Conservation (phyloP, 768 basidiomycete genomes). For the Hortiboletus flavorubellus region DNA sequence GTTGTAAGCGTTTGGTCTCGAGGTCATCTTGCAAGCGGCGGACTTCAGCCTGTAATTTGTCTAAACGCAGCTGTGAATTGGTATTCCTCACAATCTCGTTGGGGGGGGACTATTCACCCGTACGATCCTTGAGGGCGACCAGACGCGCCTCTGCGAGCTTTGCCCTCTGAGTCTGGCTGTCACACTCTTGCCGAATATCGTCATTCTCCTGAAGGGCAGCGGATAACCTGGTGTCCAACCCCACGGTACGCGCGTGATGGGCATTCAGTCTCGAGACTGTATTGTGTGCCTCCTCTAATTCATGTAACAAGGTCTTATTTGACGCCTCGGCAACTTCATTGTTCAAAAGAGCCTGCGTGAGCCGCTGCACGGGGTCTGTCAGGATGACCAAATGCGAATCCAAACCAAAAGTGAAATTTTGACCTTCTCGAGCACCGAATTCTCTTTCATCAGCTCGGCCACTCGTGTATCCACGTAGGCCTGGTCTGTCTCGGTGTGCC, state of each 20-base stretch:
- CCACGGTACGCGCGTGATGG: slow-evolving; percentile 66
- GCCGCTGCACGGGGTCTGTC: slow-evolving; percentile 44
- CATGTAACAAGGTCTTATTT: slow-evolving; percentile 67
- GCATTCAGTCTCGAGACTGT: slow-evolving; percentile 64
- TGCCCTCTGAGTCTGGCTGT: slow-evolving; percentile 64
- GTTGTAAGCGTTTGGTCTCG: slow-evolving; percentile 56
- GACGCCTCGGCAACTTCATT: slow-evolving; percentile 80
- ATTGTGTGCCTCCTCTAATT: slow-evolving; percentile 70
- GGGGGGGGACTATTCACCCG: slow-evolving; percentile 39
- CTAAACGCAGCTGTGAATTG: slow-evolving; percentile 35
- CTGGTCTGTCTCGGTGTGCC: slow-evolving; percentile 10
- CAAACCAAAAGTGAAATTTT: background rate
- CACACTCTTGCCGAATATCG: slow-evolving; percentile 80
- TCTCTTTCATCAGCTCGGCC: slow-evolving; percentile 49
- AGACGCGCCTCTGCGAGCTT: slow-evolving; percentile 65
- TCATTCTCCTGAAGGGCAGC: slow-evolving; percentile 72
- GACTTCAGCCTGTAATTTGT: slow-evolving; percentile 68
- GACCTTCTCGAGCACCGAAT: slow-evolving; percentile 50
- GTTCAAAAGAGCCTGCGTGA: slow-evolving; percentile 76
- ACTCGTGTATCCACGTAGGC: slow-evolving; percentile 34
- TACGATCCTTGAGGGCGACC: slow-evolving; percentile 61
- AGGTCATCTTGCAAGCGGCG: slow-evolving; percentile 59
- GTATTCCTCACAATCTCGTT: background rate
- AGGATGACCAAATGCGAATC: background rate
- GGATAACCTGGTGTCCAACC: slow-evolving; percentile 65